Base-by-base conservation (phyloP, 345 rosid genomes). In the Conringia planisiliqua region DNA sequence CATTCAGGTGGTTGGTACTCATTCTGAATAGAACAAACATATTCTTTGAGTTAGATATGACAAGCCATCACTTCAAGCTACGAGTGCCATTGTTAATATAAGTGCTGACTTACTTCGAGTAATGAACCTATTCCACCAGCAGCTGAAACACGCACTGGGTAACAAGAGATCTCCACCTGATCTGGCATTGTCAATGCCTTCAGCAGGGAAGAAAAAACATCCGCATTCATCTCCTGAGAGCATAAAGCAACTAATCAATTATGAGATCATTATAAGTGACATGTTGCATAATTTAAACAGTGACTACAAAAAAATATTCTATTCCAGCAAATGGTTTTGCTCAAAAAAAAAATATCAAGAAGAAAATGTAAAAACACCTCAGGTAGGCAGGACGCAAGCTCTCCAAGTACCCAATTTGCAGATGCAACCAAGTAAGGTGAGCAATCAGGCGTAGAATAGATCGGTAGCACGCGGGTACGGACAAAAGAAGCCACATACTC, bases 381-480 rank as follows among this genome's bases (percentile, higher is more conserved):
- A 30, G 96, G 90, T 58, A 92, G 83, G 85, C 93, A 89, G 68
- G 86, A 58, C 3, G 86, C 87, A 68, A 92, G 90, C 83, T 92
- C 97, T 65, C 96, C 92, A 55, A 92, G 80, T 39, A 92, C 85
- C 97, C 97, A 92, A 75, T 86, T 88, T 42, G 92, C 93, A 59
- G 92, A 81, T 59, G 97, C 93, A 82, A 92, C 82, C 84, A 89
- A 78, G 75, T 87, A 85, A 60, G 97, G 97, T 38, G 83, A 70
- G 73, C 78, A 80, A 42, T 43, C 80, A 57, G 90, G 66, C 63
- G 82, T 26, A 32, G 79, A 71, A 78, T 83, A 88, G 48, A 92
- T 71, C 3, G 96, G 92, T 74, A 92, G 85, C 68, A 92, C 82
- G 46, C 92, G 87, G 55, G 79, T 69, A 33, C 75, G 82, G 66